Evolutionary conservation across 352 stramenopile genomes (phyloP).

Genomic region (Saprolegnia diclina): DNA sequence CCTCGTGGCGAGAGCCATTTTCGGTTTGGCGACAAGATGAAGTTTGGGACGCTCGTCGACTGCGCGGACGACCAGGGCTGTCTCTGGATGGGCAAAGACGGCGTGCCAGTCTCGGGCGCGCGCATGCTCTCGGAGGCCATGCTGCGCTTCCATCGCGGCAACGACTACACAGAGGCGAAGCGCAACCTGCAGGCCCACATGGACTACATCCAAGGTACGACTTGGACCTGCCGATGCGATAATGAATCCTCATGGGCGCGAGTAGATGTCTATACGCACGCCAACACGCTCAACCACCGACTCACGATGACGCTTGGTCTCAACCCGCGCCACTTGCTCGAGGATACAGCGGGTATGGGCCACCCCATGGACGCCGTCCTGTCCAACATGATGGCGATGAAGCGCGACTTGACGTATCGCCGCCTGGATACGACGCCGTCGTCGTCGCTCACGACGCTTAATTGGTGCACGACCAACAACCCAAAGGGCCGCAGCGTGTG

Average conservation of each 20-base stretch:
- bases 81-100: constrained; percentile 50
- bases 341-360: constrained; percentile 34
- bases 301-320: constrained; percentile 70
- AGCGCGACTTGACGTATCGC: constrained; percentile 28
- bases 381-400: constrained; percentile 40
- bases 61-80: constrained; percentile 29
- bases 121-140: constrained; percentile 47
- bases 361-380: constrained; percentile 55
- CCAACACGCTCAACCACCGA: constrained; percentile 43
- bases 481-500: constrained; percentile 58
- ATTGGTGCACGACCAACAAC: constrained; percentile 70
- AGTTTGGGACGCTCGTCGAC: constrained; percentile 27
- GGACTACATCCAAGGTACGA: constrained; percentile 65
- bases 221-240: background rate
- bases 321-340: constrained; percentile 53
- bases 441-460: constrained; percentile 35
- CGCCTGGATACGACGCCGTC: constrained; percentile 29
- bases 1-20: background rate
- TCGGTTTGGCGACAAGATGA: background rate
- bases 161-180: constrained; percentile 32
- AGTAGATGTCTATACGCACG: constrained; percentile 56
- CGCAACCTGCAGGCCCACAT: constrained; percentile 70
- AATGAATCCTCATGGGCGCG: background rate
- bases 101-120: constrained; percentile 33
- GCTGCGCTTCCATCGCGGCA: constrained; percentile 34